Conservation (phyloP, 345 rosid genomes). For the Passiflora organensis region DNA sequence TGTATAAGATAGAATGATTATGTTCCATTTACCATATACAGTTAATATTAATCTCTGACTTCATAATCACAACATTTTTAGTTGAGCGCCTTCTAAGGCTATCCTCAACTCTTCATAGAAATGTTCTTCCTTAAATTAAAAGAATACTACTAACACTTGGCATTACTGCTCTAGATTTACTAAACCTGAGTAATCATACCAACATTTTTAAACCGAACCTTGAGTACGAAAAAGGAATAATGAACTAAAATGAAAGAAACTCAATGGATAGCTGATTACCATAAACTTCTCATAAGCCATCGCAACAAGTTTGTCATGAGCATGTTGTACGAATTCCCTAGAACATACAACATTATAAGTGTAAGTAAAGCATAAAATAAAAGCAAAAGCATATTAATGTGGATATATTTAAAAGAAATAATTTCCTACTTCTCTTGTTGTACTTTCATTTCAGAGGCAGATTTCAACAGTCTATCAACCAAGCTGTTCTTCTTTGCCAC, state of each 20-base stretch:
- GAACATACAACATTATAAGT: slow-evolving; percentile 10
- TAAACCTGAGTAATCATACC: background rate
- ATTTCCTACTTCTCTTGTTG: slow-evolving; percentile 63
- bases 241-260: background rate
- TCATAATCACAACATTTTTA: too few species aligned
- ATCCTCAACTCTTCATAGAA: background rate
- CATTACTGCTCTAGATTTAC: background rate
- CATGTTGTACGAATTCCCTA: slow-evolving; percentile 70
- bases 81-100: too few species aligned
- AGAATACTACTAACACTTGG: background rate
- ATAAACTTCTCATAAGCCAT: slow-evolving; percentile 84
- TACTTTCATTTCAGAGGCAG: slow-evolving; percentile 55
- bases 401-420: slow-evolving; percentile 16
- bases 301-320: slow-evolving; percentile 67
- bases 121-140: background rate
- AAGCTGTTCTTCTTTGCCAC: slow-evolving; percentile 63
- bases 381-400: background rate
- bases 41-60: too few species aligned
- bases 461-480: slow-evolving; percentile 54
- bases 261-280: slow-evolving; percentile 34
- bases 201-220: background rate
- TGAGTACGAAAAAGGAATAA: background rate
- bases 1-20: too few species aligned
- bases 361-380: slow-evolving; percentile 11
- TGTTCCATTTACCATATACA: too few species aligned